Percentiles rank a stretch among this genome's conserved stretches.
phyloP scores from a whole-genome alignment of 768 basidiomycete species.

The Collybia nuda region DNA sequence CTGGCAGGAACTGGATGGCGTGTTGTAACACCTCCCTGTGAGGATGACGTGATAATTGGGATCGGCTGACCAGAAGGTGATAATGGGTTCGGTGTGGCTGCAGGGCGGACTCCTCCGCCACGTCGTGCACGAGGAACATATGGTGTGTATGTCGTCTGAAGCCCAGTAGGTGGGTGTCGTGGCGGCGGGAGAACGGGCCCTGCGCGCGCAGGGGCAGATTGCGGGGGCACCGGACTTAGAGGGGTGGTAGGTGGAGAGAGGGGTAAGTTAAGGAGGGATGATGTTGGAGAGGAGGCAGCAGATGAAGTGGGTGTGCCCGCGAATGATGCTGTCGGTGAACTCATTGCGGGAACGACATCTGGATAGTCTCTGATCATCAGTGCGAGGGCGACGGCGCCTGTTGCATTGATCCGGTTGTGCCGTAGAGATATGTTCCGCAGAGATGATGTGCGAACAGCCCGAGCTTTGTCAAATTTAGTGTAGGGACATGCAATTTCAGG shows the following conservation, averaged over 20 bases:
- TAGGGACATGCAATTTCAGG: conserved; percentile 3
- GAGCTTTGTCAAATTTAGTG: conserved; percentile 44
- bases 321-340: conserved; percentile 28
- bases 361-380: conserved; percentile 98
- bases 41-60: conserved; percentile 70
- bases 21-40: conserved; percentile 52
- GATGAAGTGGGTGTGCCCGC: conserved; percentile 27
- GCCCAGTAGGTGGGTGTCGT: conserved; percentile 45
- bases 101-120: conserved; percentile 30
- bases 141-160: conserved; percentile 79
- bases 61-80: conserved; percentile 45
- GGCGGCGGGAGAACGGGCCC: conserved; percentile 37
- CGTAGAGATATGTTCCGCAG: conserved; percentile 89
- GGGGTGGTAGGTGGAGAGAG: conserved; percentile 28
- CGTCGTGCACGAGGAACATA: conserved; percentile 73
- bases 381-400: conserved; percentile 89
- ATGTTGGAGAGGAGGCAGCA: conserved; percentile 34
- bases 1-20: conserved; percentile 33
- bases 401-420: conserved; percentile 80
- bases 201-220: conserved; percentile 20
- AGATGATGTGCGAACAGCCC: conserved; percentile 79
- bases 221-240: conserved; percentile 26
- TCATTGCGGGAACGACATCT: conserved; percentile 55
- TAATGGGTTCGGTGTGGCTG: conserved; percentile 42
- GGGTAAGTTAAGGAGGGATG: conserved; percentile 29